Percentiles rank a stretch among this genome's conserved stretches.
Conservation (phyloP, 768 basidiomycete genomes). For the Galerina marginata region DNA sequence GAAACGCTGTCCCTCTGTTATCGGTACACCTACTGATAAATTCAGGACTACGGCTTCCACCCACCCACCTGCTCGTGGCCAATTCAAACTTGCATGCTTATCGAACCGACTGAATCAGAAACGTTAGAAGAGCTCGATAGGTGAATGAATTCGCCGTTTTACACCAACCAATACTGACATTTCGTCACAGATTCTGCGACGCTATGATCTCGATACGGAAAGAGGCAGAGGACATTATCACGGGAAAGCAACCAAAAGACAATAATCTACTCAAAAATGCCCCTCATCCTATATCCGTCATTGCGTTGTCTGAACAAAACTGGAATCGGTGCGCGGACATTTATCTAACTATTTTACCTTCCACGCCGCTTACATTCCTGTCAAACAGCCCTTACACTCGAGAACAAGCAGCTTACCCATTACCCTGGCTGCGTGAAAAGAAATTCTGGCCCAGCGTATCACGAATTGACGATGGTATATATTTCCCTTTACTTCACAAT, state of each 20-base stretch:
- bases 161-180: background rate
- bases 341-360: background rate
- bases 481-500: background rate
- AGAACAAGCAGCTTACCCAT: slow-evolving; percentile 88
- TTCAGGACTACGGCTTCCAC: slow-evolving; percentile 89
- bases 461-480: slow-evolving; percentile 87
- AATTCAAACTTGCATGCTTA: slow-evolving; percentile 94
- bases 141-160: slow-evolving; percentile 34
- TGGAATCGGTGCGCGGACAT: slow-evolving; percentile 77
- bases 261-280: slow-evolving; percentile 95
- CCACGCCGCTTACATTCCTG: slow-evolving; percentile 8
- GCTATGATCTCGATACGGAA: slow-evolving; percentile 96
- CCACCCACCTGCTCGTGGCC: slow-evolving; percentile 99
- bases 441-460: slow-evolving; percentile 98
- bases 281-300: slow-evolving; percentile 83
- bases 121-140: slow-evolving; percentile 91
- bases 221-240: slow-evolving; percentile 87
- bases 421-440: slow-evolving; percentile 79
- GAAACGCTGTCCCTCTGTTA: no score
- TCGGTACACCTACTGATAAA: background rate
- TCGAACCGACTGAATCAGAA: slow-evolving; percentile 98
- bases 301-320: slow-evolving; percentile 72
- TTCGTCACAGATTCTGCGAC: slow-evolving; percentile 80
- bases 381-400: slow-evolving; percentile 81
- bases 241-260: slow-evolving; percentile 87